These are phyloP conservation scores for Clonostachys rosea DNA, from an alignment of 2,329 filamentous ascomycete species.

Conservation along the genomic window DNA sequence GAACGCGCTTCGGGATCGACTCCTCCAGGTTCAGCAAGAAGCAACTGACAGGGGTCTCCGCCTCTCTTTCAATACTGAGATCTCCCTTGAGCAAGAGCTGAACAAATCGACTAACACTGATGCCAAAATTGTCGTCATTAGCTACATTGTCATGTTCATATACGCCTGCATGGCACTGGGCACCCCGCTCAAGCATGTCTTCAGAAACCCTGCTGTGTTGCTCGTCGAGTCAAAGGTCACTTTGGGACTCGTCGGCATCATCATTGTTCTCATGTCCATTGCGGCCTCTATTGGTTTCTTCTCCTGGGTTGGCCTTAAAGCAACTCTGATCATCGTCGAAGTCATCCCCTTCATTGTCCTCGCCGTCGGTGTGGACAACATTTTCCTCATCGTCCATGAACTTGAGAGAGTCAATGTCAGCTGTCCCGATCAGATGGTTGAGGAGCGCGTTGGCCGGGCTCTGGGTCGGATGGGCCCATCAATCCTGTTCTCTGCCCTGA, in stretches of 20 bases:
- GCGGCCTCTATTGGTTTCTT: constrained; percentile 93
- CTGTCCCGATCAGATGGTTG: constrained; percentile 82
- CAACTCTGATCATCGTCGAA: constrained; percentile 95
- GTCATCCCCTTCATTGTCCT: constrained; percentile 97
- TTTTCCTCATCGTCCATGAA: constrained; percentile 97
- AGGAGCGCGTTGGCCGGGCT: constrained; percentile 79
- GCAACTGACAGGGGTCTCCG: constrained; percentile 74
- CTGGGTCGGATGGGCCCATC: constrained; percentile 97
- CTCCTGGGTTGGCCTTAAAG: constrained; percentile 86
- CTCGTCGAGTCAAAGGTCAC: constrained; percentile 96
- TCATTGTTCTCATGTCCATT: constrained; percentile 97
- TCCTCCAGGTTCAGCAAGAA: constrained; percentile 77
- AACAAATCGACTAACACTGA: constrained; percentile 99
- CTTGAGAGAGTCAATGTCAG: constrained; percentile 93
- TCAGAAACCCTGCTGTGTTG: constrained; percentile 77
- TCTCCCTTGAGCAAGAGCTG: constrained; percentile 89
- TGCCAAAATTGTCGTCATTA: constrained; percentile 92
- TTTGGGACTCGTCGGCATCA: constrained; percentile 86
- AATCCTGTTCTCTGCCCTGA: constrained; percentile 90
- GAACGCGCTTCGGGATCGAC: constrained; percentile 65
- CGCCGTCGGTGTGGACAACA: constrained; percentile 96
- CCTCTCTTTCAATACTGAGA: constrained; percentile 91
- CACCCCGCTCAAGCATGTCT: constrained; percentile 73
- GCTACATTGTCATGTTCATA: constrained; percentile 98
- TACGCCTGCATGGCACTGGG: constrained; percentile 92